These are phyloP conservation scores for Hypoxylon sp. DNA, from an alignment of 2,329 filamentous ascomycete species.

Conservation along the genomic window DNA sequence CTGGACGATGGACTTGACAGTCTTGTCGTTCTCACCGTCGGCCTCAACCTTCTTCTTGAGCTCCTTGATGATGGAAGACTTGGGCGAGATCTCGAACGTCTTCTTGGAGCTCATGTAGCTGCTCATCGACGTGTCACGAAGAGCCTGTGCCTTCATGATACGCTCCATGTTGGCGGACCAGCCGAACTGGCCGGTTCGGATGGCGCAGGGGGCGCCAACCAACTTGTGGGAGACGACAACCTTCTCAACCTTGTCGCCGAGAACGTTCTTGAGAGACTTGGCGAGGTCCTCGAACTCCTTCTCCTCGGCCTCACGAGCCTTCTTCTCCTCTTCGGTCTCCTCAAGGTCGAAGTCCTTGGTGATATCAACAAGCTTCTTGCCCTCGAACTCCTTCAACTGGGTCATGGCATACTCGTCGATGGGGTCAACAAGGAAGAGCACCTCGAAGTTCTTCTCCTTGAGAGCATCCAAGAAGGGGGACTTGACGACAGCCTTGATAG, in stretches of 20 bases:
- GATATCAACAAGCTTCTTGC: conserved; percentile 99
- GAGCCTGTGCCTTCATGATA: conserved; percentile 99
- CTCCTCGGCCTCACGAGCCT: conserved; percentile 91
- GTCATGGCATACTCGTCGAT: conserved; percentile 99
- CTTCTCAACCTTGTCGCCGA: conserved; percentile 99
- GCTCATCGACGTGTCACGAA: conserved; percentile 99
- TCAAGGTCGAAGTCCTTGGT: conserved; percentile 99
- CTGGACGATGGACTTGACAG: conserved; percentile 98
- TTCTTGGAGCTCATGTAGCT: conserved; percentile 99
- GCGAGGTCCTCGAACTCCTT: conserved; percentile 96
- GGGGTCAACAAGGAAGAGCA: conserved; percentile 98
- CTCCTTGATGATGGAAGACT: conserved; percentile 97
- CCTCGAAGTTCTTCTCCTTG: conserved; percentile 99
- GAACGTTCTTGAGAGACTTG: conserved; percentile 98
- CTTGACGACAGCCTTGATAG: conserved; percentile 96
- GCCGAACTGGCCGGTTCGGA: conserved; percentile 99
- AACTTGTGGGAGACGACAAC: conserved; percentile 99
- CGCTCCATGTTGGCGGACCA: conserved; percentile 99
- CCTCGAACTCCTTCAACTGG: conserved; percentile 99
- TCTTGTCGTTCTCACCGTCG: conserved; percentile 98
- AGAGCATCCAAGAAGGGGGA: conserved; percentile 99
- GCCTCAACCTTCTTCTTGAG: conserved; percentile 99
- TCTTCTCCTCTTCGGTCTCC: conserved; percentile 99
- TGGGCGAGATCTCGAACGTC: conserved; percentile 99
- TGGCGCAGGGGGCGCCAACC: conserved; percentile 91